Evolutionary conservation across 2,329 filamentous ascomycete genomes (phyloP).

Genomic region (Niveomyces coronatus): DNA sequence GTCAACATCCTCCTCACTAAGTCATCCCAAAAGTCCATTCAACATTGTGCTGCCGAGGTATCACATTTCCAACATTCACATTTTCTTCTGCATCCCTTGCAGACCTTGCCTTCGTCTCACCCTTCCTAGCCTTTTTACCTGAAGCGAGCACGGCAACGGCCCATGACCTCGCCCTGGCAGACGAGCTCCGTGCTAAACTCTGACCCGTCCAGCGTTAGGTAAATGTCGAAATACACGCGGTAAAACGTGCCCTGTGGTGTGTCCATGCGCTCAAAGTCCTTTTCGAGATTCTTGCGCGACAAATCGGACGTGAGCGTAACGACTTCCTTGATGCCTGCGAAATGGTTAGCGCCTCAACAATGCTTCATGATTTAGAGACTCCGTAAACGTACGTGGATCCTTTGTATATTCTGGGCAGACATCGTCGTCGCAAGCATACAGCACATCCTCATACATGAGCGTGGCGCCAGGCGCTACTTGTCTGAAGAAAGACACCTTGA

Average conservation of each 20-base stretch:
- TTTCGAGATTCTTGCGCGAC: conserved; percentile 95
- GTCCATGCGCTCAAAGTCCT: conserved; percentile 99
- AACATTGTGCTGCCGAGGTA: too few relatives aligned
- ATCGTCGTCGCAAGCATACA: conserved; percentile 96
- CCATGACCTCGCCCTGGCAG: conserved; percentile 99
- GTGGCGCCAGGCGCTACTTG: conserved; percentile 95
- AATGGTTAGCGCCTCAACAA: conserved; percentile 19
- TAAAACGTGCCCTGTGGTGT: conserved; percentile 96
- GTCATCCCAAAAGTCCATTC: too few relatives aligned
- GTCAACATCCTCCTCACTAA: too few relatives aligned
- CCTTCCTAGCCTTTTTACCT: conserved; percentile 32
- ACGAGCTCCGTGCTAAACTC: conserved; percentile 98
- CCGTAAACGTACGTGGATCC: conserved; percentile 78
- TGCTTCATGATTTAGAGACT: neutral
- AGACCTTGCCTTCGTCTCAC: neutral
- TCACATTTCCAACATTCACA: too few relatives aligned
- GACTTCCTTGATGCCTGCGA: conserved; percentile 90
- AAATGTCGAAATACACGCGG: conserved; percentile 69
- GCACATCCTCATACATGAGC: conserved; percentile 97
- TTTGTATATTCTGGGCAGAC: conserved; percentile 98
- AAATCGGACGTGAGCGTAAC: conserved; percentile 95
- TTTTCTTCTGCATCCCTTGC: conserved; percentile 2
- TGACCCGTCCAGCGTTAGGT: conserved; percentile 89
- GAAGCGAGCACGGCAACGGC: conserved; percentile 87
- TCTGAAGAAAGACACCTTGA: conserved; percentile 97